These are phyloP conservation scores for Phytophthora cactorum DNA, from an alignment of 352 stramenopile species.

Conservation along the genomic window DNA sequence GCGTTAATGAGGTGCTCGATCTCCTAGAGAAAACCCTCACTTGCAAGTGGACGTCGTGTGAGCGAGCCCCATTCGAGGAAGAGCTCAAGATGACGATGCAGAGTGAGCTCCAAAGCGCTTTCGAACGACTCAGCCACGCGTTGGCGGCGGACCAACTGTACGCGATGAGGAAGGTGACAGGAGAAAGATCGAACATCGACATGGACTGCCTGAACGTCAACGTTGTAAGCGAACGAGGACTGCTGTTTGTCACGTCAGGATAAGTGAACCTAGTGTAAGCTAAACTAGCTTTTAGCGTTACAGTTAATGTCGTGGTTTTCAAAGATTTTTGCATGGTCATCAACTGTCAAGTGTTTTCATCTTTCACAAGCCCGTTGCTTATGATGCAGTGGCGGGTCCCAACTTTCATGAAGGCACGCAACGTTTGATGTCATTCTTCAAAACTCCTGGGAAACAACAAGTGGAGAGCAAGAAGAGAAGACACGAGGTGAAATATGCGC, in stretches of 20 bases:
- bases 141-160: slow-evolving; percentile 30
- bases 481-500: slow-evolving; percentile 14
- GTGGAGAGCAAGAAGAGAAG: slow-evolving; percentile 8
- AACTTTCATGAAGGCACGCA: background rate
- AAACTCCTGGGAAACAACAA: slow-evolving; percentile 18
- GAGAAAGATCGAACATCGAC: background rate
- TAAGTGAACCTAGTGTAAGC: background rate
- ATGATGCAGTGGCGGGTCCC: slow-evolving; percentile 11
- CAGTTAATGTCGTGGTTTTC: slow-evolving; percentile 2
- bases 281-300: background rate
- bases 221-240: background rate
- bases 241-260: slow-evolving; percentile 2
- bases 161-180: slow-evolving; percentile 15
- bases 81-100: slow-evolving; percentile 13
- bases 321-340: slow-evolving; percentile 10
- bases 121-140: slow-evolving; percentile 26
- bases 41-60: slow-evolving; percentile 21
- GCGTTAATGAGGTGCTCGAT: slow-evolving; percentile 25
- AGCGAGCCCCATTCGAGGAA: slow-evolving; percentile 21
- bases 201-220: slow-evolving; percentile 8
- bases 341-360: slow-evolving; percentile 7
- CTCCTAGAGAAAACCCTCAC: slow-evolving; percentile 24
- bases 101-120: slow-evolving; percentile 17
- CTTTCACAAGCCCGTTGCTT: background rate
- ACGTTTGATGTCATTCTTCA: slow-evolving; percentile 14